phyloP scores from a whole-genome alignment of 2,329 filamentous ascomycete species.

The Calonectria pteridis region DNA sequence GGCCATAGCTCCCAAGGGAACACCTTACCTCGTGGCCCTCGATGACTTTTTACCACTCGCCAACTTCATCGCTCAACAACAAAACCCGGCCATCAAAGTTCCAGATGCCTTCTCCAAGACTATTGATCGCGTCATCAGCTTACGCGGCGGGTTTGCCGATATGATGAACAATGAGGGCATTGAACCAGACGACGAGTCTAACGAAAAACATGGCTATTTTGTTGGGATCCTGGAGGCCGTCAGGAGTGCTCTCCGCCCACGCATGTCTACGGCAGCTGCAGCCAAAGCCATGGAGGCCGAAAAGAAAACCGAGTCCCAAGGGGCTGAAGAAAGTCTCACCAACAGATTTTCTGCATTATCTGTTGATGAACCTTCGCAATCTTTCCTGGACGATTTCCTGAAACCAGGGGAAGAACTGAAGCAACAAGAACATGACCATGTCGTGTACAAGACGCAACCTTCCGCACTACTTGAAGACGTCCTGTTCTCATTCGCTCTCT shows the following conservation, averaged over 20 bases:
- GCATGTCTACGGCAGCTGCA: conserved; percentile 15
- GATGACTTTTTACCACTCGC: conserved; percentile 55
- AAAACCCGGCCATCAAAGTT: conserved; percentile 39
- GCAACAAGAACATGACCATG: not conserved
- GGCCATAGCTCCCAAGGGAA: not conserved
- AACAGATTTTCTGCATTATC: not conserved
- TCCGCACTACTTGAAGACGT: conserved; percentile 41
- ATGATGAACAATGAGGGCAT: conserved; percentile 34
- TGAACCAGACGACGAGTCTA: conserved; percentile 31
- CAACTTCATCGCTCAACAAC: conserved; percentile 48
- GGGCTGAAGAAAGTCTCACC: not conserved
- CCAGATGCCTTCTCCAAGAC: conserved; percentile 47
- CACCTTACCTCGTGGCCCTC: conserved; percentile 40
- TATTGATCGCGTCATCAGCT: conserved; percentile 52
- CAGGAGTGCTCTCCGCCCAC: conserved; percentile 44
- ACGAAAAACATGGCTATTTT: conserved; percentile 50
- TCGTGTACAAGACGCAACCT: conserved; percentile 49
- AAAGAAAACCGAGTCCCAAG: not conserved
- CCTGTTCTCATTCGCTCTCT: conserved; percentile 41
- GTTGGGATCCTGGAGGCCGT: conserved; percentile 52
- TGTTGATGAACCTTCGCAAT: not conserved
- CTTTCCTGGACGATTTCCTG: not conserved
- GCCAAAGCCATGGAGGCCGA: not conserved
- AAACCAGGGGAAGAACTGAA: not conserved
- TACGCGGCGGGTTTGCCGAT: conserved; percentile 46